These are phyloP conservation scores for Brasenia schreberi DNA, from an alignment of 164 flowering plant genomes.

Conservation along the genomic window DNA sequence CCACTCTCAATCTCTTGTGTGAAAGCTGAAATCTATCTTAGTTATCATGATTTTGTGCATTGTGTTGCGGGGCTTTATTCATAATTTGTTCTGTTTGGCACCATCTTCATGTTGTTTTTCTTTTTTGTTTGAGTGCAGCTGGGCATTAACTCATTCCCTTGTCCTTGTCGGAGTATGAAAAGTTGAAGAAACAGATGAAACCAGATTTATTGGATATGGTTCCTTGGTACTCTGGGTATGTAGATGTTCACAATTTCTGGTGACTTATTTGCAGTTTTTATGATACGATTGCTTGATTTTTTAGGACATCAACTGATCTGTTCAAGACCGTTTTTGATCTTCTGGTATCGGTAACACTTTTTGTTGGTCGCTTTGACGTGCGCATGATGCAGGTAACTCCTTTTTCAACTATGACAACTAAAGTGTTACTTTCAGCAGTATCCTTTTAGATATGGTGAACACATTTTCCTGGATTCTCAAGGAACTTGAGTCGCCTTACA, in stretches of 20 bases:
- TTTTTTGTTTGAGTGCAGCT: slow-evolving; percentile 26
- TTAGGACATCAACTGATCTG: slow-evolving; percentile 97
- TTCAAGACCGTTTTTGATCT: slow-evolving; percentile 98
- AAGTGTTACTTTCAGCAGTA: too few relatives aligned
- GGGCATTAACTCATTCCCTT: slow-evolving; percentile 97
- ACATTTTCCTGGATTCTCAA: too few relatives aligned
- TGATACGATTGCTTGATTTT: slow-evolving; percentile 6
- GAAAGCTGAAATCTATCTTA: neutral
- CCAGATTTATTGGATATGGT: slow-evolving; percentile 98
- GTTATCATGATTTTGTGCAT: neutral
- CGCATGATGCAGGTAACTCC: slow-evolving; percentile 95
- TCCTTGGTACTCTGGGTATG: slow-evolving; percentile 99
- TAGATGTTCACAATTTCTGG: neutral
- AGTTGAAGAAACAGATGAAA: slow-evolving; percentile 68
- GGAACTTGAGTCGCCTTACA: too few relatives aligned
- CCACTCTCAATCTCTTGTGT: neutral
- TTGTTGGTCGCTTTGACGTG: slow-evolving; percentile 99
- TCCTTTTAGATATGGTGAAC: too few relatives aligned
- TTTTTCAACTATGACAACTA: neutral
- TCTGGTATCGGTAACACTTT: slow-evolving; percentile 91
- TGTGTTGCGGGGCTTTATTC: neutral
- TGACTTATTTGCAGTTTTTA: neutral
- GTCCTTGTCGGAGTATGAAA: slow-evolving; percentile 59
- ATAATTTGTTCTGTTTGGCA: neutral
- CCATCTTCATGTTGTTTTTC: neutral